Base-by-base conservation (phyloP, 2,329 filamentous ascomycete species). In the Cordyceps militaris region DNA sequence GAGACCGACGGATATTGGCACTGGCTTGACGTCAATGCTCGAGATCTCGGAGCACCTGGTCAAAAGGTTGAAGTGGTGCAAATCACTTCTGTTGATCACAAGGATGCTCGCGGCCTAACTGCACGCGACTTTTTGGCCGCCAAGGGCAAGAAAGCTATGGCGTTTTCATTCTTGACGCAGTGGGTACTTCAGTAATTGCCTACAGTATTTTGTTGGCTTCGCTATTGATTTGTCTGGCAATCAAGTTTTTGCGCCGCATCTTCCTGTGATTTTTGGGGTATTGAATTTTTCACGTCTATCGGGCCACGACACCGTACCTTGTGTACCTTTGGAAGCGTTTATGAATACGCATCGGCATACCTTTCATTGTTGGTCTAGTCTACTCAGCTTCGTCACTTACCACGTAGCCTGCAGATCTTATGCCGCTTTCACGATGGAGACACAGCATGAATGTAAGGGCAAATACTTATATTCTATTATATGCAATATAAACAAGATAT, bases 1-100 rank as follows among this genome's bases (percentile, higher is more conserved):
- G 81, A 89, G 51, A 87, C 83, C n/a, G 88, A 93, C 60, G 89
- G 88, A 14, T 87, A 81, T 66, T 85, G 86, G 73, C 95, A 88
- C 83, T 96, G 89, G 84, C 72, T 84, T 1, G 93, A 97, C 71
- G 80, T 97, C 4, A 75, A 79, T 26, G 79, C 83, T 1, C 71
- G 76, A 32, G 80, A 86, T 58, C 73, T 95, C 21, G 90, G 90
- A 1, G 76, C 76, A 0, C 81, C 85, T 0, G 89, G 89, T 0
- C 83, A 91, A 71, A 82, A 79, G 55, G 74, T 93, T 6, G 79
- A 79, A 62, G 71, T 94, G 30, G 81, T 81, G 58, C 81, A 83
- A 21, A 75, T 96, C 38, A 80, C 67, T 11, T 73, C 66, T 60
- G 66, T 82, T 4, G 75, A 79, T 48, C 74, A 73, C 4, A 67